These are phyloP conservation scores for Dactylella cylindrospora DNA, from an alignment of 2,329 filamentous ascomycete genomes.

Conservation along the genomic window DNA sequence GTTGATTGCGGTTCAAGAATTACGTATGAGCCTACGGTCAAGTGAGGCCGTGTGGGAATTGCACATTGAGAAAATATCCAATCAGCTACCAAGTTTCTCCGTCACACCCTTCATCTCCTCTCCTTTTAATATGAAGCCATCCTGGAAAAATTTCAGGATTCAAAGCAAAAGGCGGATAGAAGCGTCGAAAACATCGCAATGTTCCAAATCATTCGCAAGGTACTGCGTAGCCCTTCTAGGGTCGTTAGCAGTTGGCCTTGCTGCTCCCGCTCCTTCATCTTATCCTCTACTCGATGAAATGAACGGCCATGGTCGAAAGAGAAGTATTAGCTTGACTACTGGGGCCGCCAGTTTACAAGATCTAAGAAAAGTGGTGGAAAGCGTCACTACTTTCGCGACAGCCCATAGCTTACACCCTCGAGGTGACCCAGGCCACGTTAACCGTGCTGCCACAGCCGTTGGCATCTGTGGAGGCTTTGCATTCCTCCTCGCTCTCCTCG, in stretches of 20 bases:
- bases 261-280: conserved; percentile 10
- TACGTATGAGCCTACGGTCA: too few species aligned
- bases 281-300: conserved; percentile 1
- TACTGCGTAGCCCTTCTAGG: conserved; percentile 41
- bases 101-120: too few species aligned
- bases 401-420: conserved; percentile 10
- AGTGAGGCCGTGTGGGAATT: too few species aligned
- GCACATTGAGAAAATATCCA: too few species aligned
- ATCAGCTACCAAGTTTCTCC: too few species aligned
- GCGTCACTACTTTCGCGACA: not conserved
- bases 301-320: conserved; percentile 4
- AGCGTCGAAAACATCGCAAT: conserved; percentile 8
- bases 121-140: too few species aligned
- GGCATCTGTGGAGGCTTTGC: conserved; percentile 33
- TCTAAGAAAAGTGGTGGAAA: conserved; percentile 4
- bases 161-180: conserved; percentile 21
- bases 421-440: conserved; percentile 2
- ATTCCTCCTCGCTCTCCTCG: conserved; percentile 20
- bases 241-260: conserved; percentile 22
- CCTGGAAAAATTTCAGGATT: too few species aligned
- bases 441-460: conserved; percentile 36
- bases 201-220: conserved; percentile 38
- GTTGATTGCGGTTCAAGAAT: too few species aligned
- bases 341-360: too few species aligned
- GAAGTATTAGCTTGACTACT: too few species aligned